These are phyloP conservation scores for Ostreobium quekettii DNA, from an alignment of 139 green algal genomes.

Conservation along the genomic window DNA sequence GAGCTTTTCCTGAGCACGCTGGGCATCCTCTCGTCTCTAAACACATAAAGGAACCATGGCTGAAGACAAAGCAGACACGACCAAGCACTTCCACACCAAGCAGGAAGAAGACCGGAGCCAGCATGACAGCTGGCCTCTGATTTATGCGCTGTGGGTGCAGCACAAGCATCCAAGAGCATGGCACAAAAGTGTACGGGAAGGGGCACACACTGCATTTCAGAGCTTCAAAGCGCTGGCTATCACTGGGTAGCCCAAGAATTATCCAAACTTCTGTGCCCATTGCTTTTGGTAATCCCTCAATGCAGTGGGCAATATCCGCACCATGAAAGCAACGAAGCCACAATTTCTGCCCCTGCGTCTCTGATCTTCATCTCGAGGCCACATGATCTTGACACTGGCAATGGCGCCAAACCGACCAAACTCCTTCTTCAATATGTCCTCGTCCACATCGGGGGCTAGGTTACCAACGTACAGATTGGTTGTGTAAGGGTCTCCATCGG, in stretches of 20 bases:
- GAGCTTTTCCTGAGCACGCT: slow-evolving; percentile 64
- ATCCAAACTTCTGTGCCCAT: no score
- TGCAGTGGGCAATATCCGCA: slow-evolving; percentile 34
- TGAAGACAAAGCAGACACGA: no score
- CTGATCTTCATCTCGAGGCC: slow-evolving; percentile 91
- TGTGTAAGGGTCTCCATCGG: slow-evolving; percentile 65
- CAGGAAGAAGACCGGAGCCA: no score
- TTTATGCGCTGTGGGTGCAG: no score
- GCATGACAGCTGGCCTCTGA: no score
- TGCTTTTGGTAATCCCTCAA: neutral
- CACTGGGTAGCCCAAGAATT: no score
- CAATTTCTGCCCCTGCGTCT: slow-evolving; percentile 70
- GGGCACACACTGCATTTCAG: no score
- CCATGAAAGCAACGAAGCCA: slow-evolving; percentile 97
- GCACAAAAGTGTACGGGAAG: no score
- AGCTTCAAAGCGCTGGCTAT: no score
- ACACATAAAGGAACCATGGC: no score
- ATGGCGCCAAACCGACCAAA: slow-evolving; percentile 73
- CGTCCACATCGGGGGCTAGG: slow-evolving; percentile 72
- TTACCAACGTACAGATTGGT: slow-evolving; percentile 94
- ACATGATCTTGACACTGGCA: slow-evolving; percentile 95
- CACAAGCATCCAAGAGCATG: no score
- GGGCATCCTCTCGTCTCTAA: slow-evolving; percentile 60
- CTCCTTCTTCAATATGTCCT: slow-evolving; percentile 42
- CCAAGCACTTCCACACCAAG: no score